Evolutionary conservation across 2,329 filamentous ascomycete species (phyloP).

Genomic region (Colletotrichum abscissum): DNA sequence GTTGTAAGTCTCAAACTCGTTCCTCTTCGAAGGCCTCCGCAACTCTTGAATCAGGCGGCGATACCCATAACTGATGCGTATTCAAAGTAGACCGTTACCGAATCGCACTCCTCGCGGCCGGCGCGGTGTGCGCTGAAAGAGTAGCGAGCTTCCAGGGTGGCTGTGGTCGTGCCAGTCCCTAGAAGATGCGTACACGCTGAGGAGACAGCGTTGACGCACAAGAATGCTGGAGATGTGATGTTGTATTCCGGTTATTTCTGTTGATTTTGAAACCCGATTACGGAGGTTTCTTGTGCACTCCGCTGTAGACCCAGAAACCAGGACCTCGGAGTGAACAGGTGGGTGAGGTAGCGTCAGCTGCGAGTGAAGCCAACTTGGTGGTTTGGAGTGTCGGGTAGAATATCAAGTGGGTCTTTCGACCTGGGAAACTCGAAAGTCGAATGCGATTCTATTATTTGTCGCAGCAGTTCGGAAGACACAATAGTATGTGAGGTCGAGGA

Average conservation of each 20-base stretch:
- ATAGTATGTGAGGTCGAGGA: neutral
- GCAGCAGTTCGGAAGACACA: neutral
- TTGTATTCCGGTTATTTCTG: neutral
- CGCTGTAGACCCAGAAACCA: conserved; percentile 92
- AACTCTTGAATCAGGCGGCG: conserved; percentile 27
- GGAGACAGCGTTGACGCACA: conserved; percentile 4
- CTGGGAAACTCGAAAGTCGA: conserved; percentile 3
- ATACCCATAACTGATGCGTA: conserved; percentile 34
- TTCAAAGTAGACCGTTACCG: conserved; percentile 13
- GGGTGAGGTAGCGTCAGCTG: conserved; percentile 76
- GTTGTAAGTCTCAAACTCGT: conserved; percentile 9
- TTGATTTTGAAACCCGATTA: conserved; percentile 73
- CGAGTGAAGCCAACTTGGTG: conserved; percentile 95
- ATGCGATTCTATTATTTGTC: neutral
- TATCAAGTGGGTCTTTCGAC: conserved; percentile 31
- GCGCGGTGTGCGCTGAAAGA: conserved; percentile 31
- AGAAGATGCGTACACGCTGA: neutral
- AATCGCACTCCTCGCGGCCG: conserved; percentile 33
- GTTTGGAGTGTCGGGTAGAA: conserved; percentile 55
- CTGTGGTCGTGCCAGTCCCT: neutral
- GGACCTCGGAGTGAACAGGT: conserved; percentile 92
- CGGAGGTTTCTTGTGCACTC: conserved; percentile 97
- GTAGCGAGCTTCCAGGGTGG: conserved; percentile 22
- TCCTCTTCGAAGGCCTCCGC: conserved; percentile 31
- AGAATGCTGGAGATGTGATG: neutral